These are phyloP conservation scores for Entonaema liquescens DNA, from an alignment of 495 filamentous ascomycete species.

Conservation along the genomic window DNA sequence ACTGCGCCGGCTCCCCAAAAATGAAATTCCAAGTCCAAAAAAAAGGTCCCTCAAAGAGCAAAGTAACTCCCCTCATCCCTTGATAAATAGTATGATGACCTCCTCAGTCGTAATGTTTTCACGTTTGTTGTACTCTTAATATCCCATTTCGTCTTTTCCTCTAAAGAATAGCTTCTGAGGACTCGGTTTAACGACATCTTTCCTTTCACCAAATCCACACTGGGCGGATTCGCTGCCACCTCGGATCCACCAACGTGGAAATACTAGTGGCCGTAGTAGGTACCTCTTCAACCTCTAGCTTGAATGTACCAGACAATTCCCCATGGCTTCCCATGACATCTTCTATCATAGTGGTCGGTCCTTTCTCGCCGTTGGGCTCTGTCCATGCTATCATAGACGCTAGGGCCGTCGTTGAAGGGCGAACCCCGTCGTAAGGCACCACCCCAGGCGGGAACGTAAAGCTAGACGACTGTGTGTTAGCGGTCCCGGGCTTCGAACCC, in stretches of 20 bases:
- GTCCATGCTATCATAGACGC: slow-evolving; percentile 40
- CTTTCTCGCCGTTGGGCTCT: slow-evolving; percentile 31
- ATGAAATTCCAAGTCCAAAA: slow-evolving; percentile 22
- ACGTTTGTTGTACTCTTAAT: neutral
- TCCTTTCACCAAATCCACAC: slow-evolving; percentile 39
- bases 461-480: slow-evolving; percentile 27
- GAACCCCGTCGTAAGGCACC: slow-evolving; percentile 32
- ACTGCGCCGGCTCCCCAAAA: slow-evolving; percentile 6
- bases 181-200: neutral
- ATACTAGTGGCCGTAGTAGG: slow-evolving; percentile 16
- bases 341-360: slow-evolving; percentile 26
- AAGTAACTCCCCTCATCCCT: slow-evolving; percentile 1
- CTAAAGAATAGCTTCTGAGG: no score
- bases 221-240: slow-evolving; percentile 42
- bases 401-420: slow-evolving; percentile 36
- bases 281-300: slow-evolving; percentile 18
- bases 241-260: slow-evolving; percentile 19
- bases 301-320: neutral
- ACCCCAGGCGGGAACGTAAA: slow-evolving; percentile 35
- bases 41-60: slow-evolving; percentile 26
- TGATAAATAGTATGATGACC: slow-evolving; percentile 28
- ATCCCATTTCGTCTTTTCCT: neutral
- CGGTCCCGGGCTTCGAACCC: slow-evolving; percentile 2
- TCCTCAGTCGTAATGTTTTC: neutral
- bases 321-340: slow-evolving; percentile 3